Evolutionary conservation across 2,329 filamentous ascomycete species (phyloP).

Genomic region (Diaporthe eres): DNA sequence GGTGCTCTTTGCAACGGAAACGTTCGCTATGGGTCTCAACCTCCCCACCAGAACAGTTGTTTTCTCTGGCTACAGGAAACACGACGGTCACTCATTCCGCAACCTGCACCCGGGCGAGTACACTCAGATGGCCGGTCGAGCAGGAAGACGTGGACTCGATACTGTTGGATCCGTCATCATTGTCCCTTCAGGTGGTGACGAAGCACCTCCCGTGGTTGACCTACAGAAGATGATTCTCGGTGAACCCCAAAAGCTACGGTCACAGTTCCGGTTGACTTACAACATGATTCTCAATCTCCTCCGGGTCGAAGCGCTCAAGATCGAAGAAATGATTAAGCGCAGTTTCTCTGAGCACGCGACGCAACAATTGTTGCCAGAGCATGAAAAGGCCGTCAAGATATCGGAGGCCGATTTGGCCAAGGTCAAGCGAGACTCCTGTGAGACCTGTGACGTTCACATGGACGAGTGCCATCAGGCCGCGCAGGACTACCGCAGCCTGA

Average conservation of each 20-base stretch:
- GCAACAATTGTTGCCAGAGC: conserved; percentile 92
- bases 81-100: conserved; percentile 92
- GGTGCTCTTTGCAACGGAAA: conserved; percentile 97
- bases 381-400: conserved; percentile 93
- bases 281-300: conserved; percentile 99
- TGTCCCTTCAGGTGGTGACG: conserved; percentile 84
- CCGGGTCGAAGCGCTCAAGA: conserved; percentile 95
- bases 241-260: conserved; percentile 93
- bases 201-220: conserved; percentile 87
- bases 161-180: conserved; percentile 95
- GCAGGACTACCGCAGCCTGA: conserved; percentile 85
- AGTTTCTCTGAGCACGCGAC: conserved; percentile 99
- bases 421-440: conserved; percentile 87
- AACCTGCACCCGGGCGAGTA: conserved; percentile 96
- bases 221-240: conserved; percentile 95
- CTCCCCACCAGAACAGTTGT: conserved; percentile 96
- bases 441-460: conserved; percentile 84
- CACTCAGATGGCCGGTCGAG: conserved; percentile 97
- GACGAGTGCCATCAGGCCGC: conserved; percentile 86
- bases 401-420: conserved; percentile 93
- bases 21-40: conserved; percentile 98
- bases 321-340: conserved; percentile 99
- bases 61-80: conserved; percentile 96
- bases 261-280: conserved; percentile 97
- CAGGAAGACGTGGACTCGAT: conserved; percentile 92